These are phyloP conservation scores for Lactarius hatsudake DNA, from an alignment of 768 basidiomycete species.

Conservation along the genomic window DNA sequence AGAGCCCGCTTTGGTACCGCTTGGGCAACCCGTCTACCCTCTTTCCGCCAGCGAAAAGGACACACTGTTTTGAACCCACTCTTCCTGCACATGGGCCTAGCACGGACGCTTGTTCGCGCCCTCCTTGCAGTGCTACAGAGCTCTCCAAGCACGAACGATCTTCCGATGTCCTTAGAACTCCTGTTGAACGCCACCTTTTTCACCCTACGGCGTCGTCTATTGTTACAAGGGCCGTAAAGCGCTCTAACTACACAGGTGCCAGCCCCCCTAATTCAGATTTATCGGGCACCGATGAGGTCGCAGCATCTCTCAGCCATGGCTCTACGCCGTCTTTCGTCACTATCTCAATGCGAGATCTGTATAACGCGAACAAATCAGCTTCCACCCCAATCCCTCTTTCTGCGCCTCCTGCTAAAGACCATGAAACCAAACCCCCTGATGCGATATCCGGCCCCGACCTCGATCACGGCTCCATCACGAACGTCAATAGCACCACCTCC, in stretches of 20 bases:
- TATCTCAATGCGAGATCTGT: conserved; percentile 10
- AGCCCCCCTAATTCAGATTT: not conserved
- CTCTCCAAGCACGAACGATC: not conserved
- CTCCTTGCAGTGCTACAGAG: not conserved
- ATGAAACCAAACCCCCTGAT: not conserved
- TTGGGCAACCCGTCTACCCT: not conserved
- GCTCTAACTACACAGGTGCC: not conserved
- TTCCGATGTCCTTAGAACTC: not conserved
- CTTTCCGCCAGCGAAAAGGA: not conserved
- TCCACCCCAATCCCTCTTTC: too few relatives aligned
- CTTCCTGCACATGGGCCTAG: not conserved
- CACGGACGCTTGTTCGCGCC: not conserved
- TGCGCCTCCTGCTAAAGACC: not conserved
- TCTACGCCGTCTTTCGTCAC: conserved; percentile 1
- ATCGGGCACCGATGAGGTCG: not conserved
- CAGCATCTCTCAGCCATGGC: not conserved
- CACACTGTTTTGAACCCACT: not conserved
- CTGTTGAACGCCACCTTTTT: not conserved
- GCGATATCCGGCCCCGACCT: not conserved
- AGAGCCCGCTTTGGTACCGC: not conserved
- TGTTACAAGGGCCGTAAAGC: not conserved
- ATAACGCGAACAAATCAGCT: not conserved
- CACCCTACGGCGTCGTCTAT: not conserved
- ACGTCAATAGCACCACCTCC: too few relatives aligned
- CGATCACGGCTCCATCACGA: not conserved